These are phyloP conservation scores for Diaporthe sp. DNA, from an alignment of 2,329 filamentous ascomycete species.

Conservation along the genomic window DNA sequence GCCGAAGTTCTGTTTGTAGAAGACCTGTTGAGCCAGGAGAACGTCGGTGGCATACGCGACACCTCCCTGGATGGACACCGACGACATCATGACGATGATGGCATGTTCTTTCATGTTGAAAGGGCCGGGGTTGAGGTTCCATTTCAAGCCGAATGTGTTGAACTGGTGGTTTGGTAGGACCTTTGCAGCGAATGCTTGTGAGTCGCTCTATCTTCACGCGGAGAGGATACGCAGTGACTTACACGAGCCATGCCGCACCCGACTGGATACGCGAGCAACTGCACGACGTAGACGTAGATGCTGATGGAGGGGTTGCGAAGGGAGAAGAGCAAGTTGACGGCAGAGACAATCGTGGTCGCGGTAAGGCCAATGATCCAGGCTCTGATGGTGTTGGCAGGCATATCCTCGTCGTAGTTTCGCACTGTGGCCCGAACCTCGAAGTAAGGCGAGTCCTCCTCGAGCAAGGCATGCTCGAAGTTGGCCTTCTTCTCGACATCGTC, in stretches of 20 bases:
- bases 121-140: slow-evolving; percentile 51
- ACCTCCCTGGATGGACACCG: slow-evolving; percentile 38
- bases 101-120: slow-evolving; percentile 54
- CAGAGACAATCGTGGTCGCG: slow-evolving; percentile 34
- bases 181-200: neutral
- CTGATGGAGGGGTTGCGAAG: slow-evolving; percentile 36
- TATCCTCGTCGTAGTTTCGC: slow-evolving; percentile 39
- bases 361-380: slow-evolving; percentile 39
- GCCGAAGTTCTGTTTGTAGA: slow-evolving; percentile 66
- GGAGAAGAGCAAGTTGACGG: slow-evolving; percentile 39
- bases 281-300: slow-evolving; percentile 39
- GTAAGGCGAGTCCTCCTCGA: slow-evolving; percentile 41
- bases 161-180: slow-evolving; percentile 39
- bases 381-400: slow-evolving; percentile 40
- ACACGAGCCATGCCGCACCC: slow-evolving; percentile 35
- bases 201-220: neutral
- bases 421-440: slow-evolving; percentile 50
- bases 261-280: slow-evolving; percentile 36
- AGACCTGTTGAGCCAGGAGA: slow-evolving; percentile 59
- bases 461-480: slow-evolving; percentile 39
- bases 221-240: neutral
- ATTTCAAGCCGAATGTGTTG: slow-evolving; percentile 46
- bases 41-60: slow-evolving; percentile 56
- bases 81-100: slow-evolving; percentile 53
- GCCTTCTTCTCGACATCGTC: slow-evolving; percentile 41